Conservation (phyloP, 768 basidiomycete species). For the Gymnopilus dilepis region DNA sequence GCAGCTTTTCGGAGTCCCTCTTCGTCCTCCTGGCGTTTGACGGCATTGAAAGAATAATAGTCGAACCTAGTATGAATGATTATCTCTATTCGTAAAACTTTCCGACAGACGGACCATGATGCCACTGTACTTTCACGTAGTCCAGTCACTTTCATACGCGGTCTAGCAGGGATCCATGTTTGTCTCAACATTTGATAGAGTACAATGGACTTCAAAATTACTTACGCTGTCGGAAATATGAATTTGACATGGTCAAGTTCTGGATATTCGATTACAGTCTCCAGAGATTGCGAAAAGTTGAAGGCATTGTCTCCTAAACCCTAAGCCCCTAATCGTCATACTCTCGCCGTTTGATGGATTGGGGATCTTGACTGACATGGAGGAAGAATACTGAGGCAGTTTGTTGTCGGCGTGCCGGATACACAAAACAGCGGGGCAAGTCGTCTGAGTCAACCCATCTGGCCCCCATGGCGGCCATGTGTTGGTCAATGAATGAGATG, state of each 20-base stretch:
- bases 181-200: neutral
- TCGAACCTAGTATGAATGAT: neutral
- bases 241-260: constrained; percentile 8
- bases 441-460: neutral
- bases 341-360: neutral
- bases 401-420: constrained; percentile 3
- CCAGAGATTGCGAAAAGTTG: neutral
- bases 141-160: neutral
- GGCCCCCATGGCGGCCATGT: neutral
- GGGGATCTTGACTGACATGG: neutral
- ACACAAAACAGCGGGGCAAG: neutral
- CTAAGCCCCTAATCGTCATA: neutral
- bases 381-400: constrained; percentile 4
- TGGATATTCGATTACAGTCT: constrained; percentile 1
- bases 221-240: constrained; percentile 8
- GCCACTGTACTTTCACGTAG: neutral
- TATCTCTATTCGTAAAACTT: neutral
- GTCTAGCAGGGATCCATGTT: neutral
- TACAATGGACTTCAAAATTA: neutral
- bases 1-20: constrained; percentile 48
- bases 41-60: constrained; percentile 1
- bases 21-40: constrained; percentile 30
- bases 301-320: constrained; percentile 1
- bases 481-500: neutral
- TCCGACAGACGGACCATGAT: neutral